Base-by-base conservation (phyloP, 2,329 filamentous ascomycete species). In the Penicillium sp. region DNA sequence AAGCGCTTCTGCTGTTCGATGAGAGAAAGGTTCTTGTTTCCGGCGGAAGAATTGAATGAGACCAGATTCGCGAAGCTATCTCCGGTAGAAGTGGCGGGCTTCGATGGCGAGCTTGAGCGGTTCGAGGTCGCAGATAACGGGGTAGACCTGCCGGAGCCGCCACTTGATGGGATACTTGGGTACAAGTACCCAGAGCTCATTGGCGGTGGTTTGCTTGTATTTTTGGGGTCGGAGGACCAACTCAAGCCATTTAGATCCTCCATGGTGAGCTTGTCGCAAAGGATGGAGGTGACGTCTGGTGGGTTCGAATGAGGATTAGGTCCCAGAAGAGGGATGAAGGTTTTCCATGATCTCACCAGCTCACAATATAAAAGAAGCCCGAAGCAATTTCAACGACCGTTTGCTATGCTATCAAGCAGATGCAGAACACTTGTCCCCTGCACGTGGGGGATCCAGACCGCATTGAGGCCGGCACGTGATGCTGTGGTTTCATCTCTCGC, bases 1-100 rank as follows among this genome's bases (percentile, higher is more conserved):
- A 96, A 77, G 60, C 86, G 89, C 68, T 79, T 83, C 72, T 89
- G 86, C 52, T 85, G 82, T 68, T 88, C 86, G 55, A 84, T 77
- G 9, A 89, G 78, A 2, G 86, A 85, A 17, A 97, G 79, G 62
- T 89, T 94, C 73, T 86, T 88, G 31, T 82, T 84, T 53, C 77
- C 57, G 42, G 72, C 67, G 15, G 73, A 66, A 4, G 73, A 68
- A 33, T 64, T 68, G 60, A 89, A 88, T 60, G 89, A 93, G 58
- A 79, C 84, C 31, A 83, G 81, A 50, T 79, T 93, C 25, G 78
- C 80, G 35, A 91, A 93, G 65, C 78, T 81, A 61, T 81, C 79
- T 55, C 75, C 77, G 25, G 73, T 71, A 12, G 77, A 75, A 8
- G 77, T 76, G 33, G 70, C 62, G 17, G 77, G 66, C 62, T 79